A percentile compares a stretch with the other conserved stretches of the same genome.
phyloP scores from a whole-genome alignment of 768 basidiomycete species.

The Leucosporidium creatinivorum region DNA sequence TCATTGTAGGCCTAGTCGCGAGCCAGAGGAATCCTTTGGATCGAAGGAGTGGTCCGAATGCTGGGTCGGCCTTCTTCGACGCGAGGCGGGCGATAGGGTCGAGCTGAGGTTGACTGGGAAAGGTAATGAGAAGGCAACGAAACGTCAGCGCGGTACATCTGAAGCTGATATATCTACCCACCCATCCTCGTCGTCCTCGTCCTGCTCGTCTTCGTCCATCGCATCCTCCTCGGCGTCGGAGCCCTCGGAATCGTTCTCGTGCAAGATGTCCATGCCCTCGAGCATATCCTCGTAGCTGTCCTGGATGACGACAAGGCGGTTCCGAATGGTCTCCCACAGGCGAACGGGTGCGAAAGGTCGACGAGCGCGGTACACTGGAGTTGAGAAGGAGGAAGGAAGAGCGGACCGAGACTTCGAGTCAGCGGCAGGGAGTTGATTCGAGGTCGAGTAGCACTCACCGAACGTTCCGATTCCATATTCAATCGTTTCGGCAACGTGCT shows the following conservation, averaged over 20 bases:
- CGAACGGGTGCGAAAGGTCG: slow-evolving; percentile 41
- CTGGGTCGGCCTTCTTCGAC: slow-evolving; percentile 35
- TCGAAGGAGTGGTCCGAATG: slow-evolving; percentile 39
- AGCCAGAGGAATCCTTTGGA: slow-evolving; percentile 43
- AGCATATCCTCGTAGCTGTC: slow-evolving; percentile 31
- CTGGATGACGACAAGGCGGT: slow-evolving; percentile 41
- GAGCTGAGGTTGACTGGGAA: slow-evolving; percentile 37
- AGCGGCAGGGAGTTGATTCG: too few species aligned
- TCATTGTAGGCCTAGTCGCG: slow-evolving; percentile 38
- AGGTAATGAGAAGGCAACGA: too few species aligned
- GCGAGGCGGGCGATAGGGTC: slow-evolving; percentile 37
- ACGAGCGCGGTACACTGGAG: slow-evolving; percentile 40
- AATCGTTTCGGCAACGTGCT: slow-evolving; percentile 39
- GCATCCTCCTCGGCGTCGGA: slow-evolving; percentile 30
- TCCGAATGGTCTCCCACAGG: slow-evolving; percentile 39
- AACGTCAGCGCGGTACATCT: too few species aligned
- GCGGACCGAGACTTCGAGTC: not conserved
- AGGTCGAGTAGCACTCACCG: not conserved
- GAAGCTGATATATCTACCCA: too few species aligned
- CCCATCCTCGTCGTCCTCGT: slow-evolving; percentile 14
- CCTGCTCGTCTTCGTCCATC: slow-evolving; percentile 30
- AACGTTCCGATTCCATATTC: slow-evolving; percentile 35
- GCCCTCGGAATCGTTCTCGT: slow-evolving; percentile 22
- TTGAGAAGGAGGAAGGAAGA: not conserved
- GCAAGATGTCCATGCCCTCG: slow-evolving; percentile 23